Evolutionary conservation across 1,139 yeast genomes (phyloP), one percentile per base, ranked within the genome.

Genomic region (Wickerhamiella infanticola): DNA sequence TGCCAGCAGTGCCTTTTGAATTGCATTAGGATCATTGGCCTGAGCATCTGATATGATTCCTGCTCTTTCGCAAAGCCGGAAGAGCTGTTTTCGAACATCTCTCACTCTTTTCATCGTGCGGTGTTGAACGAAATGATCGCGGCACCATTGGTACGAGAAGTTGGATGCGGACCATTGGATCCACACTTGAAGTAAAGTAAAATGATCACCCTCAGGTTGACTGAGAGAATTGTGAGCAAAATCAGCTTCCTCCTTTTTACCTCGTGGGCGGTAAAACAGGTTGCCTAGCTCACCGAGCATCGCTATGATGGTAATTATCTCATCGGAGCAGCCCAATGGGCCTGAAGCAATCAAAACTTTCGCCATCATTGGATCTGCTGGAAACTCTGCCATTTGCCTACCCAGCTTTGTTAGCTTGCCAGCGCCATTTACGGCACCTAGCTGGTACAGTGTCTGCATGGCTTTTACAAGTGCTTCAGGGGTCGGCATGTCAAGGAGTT

Each of bases 281-380:
- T 81, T 72, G 0, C 80, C 70, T 2, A 90, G 73, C 55, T 88
- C 98, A 24, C 86, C 88, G 13, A 90, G 65, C 85, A 88, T 81
- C 0, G 96, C 69, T 8, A 85, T 74, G 5, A 88, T 74, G 0
- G 85, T 74, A 4, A 83, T 55, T 0, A 86, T 75, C 45, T 82
- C 85, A 2, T 72, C 72, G 1, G 76, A 69, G 46, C 88, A 84
- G 0, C 73, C 69, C 47, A 69, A 72, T 49, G 70, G 69, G 3
- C 73, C 72, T 49, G 93, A 77, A 1, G 79, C 71, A 1, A 88
- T 61, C 27, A 90, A 62, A 1, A 83, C 74, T 60, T 81, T 83
- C 9, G 95, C 80, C 54, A 84, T 72, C 78, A 82, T 82, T 3
- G 96, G 96, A 55, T 84, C 94, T 5, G 88, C 73, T 0, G 98